phyloP scores from a whole-genome alignment of 148 eudicot genomes.

The Vaccinium corymbosum region DNA sequence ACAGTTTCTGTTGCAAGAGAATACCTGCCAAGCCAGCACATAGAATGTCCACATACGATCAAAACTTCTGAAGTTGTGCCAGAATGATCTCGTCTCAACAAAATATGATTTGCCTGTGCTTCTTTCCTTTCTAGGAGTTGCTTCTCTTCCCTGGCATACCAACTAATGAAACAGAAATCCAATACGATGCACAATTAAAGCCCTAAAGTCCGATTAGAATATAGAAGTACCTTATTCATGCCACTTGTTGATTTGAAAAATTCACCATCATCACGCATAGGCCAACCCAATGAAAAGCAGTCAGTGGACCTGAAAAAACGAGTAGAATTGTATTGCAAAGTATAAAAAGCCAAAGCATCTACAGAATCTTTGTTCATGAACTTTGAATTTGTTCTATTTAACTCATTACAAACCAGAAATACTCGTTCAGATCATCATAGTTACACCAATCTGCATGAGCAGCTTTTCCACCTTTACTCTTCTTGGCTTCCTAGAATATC shows the following conservation, averaged over 20 bases:
- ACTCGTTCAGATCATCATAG: slow-evolving; percentile 76
- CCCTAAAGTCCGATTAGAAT: neutral
- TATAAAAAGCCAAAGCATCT: neutral
- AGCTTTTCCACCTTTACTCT: slow-evolving; percentile 34
- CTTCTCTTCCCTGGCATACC: slow-evolving; percentile 34
- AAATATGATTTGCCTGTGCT: slow-evolving; percentile 58
- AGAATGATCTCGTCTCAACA: slow-evolving; percentile 62
- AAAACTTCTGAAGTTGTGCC: slow-evolving; percentile 69
- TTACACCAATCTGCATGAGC: slow-evolving; percentile 64
- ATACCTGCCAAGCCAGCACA: slow-evolving; percentile 56
- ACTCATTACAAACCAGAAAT: slow-evolving; percentile 47
- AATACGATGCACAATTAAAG: neutral
- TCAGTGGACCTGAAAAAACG: slow-evolving; percentile 48
- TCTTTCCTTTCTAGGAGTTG: slow-evolving; percentile 26
- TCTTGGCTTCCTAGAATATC: slow-evolving; percentile 45
- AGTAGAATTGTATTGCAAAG: neutral
- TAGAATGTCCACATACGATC: slow-evolving; percentile 76
- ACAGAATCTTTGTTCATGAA: neutral
- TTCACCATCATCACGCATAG: slow-evolving; percentile 80
- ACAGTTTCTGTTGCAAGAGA: neutral
- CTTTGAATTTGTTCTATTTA: neutral
- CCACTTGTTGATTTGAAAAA: slow-evolving; percentile 28
- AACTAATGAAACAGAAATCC: neutral
- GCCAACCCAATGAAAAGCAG: slow-evolving; percentile 71
- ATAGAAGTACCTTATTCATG: neutral